Conservation (phyloP, 305 asterid genomes). For the Salvia sclarea region DNA sequence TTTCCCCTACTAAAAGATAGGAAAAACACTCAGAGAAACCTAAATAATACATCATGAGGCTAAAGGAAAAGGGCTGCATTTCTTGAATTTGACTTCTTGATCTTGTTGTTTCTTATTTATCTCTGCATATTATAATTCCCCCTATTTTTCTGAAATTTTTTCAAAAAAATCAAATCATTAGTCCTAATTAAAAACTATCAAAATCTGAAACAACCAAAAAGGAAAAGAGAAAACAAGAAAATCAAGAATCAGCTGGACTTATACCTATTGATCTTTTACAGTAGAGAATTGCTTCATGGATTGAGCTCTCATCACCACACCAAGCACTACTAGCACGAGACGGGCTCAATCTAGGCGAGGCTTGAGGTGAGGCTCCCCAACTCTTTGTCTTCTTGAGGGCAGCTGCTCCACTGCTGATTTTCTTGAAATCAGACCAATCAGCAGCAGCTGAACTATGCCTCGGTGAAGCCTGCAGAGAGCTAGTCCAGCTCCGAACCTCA, state of each 20-base stretch:
- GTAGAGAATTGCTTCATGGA: conserved; percentile 77
- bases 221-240: neutral
- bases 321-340: conserved; percentile 33
- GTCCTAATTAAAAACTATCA: conserved; percentile 5
- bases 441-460: conserved; percentile 34
- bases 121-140: conserved; percentile 18
- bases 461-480: conserved; percentile 42
- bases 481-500: conserved; percentile 45
- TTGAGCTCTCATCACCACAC: conserved; percentile 55
- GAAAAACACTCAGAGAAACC: neutral
- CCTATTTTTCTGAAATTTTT: conserved; percentile 43
- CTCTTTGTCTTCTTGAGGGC: conserved; percentile 37
- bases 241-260: conserved; percentile 8
- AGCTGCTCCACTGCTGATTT: neutral
- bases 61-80: conserved; percentile 18
- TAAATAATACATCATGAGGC: neutral
- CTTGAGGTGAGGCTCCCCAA: conserved; percentile 37
- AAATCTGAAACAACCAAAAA: neutral
- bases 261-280: conserved; percentile 75
- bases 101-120: conserved; percentile 21
- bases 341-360: conserved; percentile 40
- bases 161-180: conserved; percentile 17
- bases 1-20: neutral
- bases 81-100: conserved; percentile 8
- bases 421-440: too few species aligned